Percentiles rank a stretch among this genome's conserved stretches.
Conservation (phyloP, 164 flowering plant species). For the Vitis cinerea region DNA sequence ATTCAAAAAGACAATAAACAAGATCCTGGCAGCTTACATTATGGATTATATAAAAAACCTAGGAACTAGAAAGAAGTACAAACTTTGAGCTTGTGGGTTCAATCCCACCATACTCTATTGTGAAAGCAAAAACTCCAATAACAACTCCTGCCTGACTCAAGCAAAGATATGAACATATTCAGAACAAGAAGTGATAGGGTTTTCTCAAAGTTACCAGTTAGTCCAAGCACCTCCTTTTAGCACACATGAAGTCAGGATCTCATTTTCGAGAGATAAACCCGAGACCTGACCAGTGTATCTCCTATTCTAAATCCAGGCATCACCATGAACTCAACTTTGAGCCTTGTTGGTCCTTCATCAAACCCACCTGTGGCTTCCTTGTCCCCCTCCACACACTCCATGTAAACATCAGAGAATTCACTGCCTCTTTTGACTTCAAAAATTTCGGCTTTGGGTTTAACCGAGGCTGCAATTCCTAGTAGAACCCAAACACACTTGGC, state of each 20-base stretch:
- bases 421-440: constrained; percentile 43
- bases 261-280: constrained; percentile 36
- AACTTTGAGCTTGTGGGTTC: background rate
- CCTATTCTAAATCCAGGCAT: constrained; percentile 59
- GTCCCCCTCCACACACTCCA: constrained; percentile 46
- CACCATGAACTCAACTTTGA: constrained; percentile 48
- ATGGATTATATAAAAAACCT: constrained; percentile 2
- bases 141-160: constrained; percentile 1
- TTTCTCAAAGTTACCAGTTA: constrained; percentile 9
- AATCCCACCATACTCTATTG: background rate
- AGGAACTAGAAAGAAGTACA: background rate
- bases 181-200: constrained; percentile 5
- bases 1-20: background rate
- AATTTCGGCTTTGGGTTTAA: constrained; percentile 34
- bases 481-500: constrained; percentile 61
- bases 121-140: background rate
- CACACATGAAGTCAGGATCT: background rate
- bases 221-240: constrained; percentile 1
- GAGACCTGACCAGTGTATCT: constrained; percentile 32
- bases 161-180: constrained; percentile 3
- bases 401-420: constrained; percentile 43
- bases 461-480: constrained; percentile 28
- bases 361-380: constrained; percentile 3
- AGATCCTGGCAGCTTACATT: constrained; percentile 5
- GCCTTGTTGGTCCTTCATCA: constrained; percentile 5